Evolutionary conservation across 73 alveolate genomes (phyloP), one percentile per base, ranked within the genome.

Genomic region (Paramecium bursaria): DNA sequence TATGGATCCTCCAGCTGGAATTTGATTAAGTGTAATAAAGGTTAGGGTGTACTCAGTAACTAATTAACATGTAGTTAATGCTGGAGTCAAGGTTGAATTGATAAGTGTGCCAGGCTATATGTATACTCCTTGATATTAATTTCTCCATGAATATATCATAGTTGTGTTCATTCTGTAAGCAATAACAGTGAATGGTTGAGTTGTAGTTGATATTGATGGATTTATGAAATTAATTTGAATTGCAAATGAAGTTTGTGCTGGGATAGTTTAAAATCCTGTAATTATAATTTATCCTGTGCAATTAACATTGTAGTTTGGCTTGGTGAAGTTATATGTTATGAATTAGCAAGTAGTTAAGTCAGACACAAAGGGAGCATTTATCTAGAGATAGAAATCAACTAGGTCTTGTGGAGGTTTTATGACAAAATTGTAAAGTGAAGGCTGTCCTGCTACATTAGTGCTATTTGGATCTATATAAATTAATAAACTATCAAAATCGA

Each of bases 181-280:
- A 13, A 74, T 88, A 1, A 87, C 74, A 13, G 54, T 48, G 29
- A 87, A 87, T 11, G 27, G 13, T 3, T 75, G 79, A 49, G 93
- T 87, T 35, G 88, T 57, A n/a, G 54, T 46, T 9, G 93, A 79
- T 22, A 29, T 50, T 13, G 85, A 50, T 42, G 93, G 93, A 50
- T 87, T 87, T 10, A 35, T 27, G 22, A 88, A 75, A 13, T 85
- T 82, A 31, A 87, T 35, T 39, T 30, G 17, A 2, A 87, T 27
- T 15, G 75, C 91, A 85, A 75, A 57, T 39, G 75, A 86, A 15
- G 27, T 21, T 13, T 42, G 26, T 47, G 85, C 88, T 2, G 33
- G 35, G 14, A 48, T 23, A 9, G 13, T 15, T 13, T 30, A 19
- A 15, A 87, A 67, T 2, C 93, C 93, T 17, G 87, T 57, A 3